Percentiles rank a stretch among this genome's conserved stretches.
Evolutionary conservation across 306 rosid species (phyloP).

Genomic region (Cicer judaicum): DNA sequence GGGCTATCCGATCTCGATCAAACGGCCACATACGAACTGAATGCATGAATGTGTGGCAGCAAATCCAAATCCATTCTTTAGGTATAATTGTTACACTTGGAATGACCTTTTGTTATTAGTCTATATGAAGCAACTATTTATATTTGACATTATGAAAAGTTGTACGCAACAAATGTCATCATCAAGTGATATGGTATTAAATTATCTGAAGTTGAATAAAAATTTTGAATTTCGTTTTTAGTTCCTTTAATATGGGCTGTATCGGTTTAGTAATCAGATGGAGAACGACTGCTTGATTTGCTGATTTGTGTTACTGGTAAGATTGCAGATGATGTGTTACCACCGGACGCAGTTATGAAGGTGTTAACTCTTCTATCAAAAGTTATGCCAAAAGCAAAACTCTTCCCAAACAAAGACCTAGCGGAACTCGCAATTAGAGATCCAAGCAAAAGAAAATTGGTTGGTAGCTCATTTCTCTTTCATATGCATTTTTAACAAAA

Average conservation of each 20-base stretch:
- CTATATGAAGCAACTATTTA: background rate
- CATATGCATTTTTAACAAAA: constrained; percentile 4
- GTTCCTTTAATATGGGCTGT: background rate
- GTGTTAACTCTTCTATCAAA: constrained; percentile 62
- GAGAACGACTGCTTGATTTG: constrained; percentile 37
- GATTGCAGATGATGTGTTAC: constrained; percentile 84
- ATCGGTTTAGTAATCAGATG: constrained; percentile 8
- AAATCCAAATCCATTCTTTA: too few relatives aligned
- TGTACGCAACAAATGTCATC: too few relatives aligned
- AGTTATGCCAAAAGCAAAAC: constrained; percentile 77
- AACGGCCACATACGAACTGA: too few relatives aligned
- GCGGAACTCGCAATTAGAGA: constrained; percentile 75
- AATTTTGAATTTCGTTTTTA: background rate
- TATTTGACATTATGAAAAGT: too few relatives aligned
- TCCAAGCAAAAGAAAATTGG: constrained; percentile 77
- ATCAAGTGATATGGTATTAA: too few relatives aligned
- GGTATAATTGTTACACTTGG: too few relatives aligned
- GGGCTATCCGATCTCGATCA: too few relatives aligned
- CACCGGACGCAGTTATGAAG: constrained; percentile 68
- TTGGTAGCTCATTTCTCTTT: constrained; percentile 45
- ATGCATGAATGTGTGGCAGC: too few relatives aligned
- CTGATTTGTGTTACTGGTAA: constrained; percentile 59
- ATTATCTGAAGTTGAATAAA: background rate
- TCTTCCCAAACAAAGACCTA: constrained; percentile 69
- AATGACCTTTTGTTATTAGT: too few relatives aligned